Conservation (phyloP, 805 yeast genomes). For the Saturnispora silvae region DNA sequence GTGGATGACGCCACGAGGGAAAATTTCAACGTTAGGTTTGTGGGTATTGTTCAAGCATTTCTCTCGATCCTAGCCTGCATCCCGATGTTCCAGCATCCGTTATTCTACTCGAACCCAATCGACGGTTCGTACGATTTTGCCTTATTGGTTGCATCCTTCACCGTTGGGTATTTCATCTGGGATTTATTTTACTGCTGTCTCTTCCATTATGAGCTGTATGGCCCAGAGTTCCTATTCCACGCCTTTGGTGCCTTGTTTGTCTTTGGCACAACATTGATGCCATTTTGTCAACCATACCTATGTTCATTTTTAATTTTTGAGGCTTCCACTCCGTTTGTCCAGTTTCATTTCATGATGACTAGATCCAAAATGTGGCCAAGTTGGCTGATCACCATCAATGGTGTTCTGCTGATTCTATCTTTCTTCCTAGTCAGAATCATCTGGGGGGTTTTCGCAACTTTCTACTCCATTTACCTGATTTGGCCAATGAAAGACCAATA, state of each 20-base stretch:
- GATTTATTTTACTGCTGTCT: conserved; percentile 62
- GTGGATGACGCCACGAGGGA: conserved; percentile 35
- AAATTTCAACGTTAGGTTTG: conserved; percentile 86
- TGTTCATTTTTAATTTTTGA: conserved; percentile 81
- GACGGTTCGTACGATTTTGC: conserved; percentile 68
- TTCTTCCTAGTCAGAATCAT: conserved; percentile 72
- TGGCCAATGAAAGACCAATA: conserved; percentile 32
- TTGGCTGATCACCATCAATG: conserved; percentile 51
- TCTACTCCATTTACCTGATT: conserved; percentile 36
- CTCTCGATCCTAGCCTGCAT: conserved; percentile 47
- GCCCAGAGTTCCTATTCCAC: conserved; percentile 72
- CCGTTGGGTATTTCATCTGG: conserved; percentile 88
- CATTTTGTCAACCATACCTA: conserved; percentile 71
- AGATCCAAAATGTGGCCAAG: conserved; percentile 63
- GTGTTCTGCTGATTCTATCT: conserved; percentile 51
- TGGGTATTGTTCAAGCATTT: conserved; percentile 75
- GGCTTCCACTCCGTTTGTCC: conserved; percentile 88
- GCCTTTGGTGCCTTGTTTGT: conserved; percentile 75
- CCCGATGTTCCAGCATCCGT: conserved; percentile 56
- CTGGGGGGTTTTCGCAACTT: conserved; percentile 80
- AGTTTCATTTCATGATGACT: conserved; percentile 82
- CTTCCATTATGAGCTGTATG: conserved; percentile 55
- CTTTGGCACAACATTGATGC: conserved; percentile 51
- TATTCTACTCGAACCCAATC: conserved; percentile 39
- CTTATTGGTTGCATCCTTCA: conserved; percentile 60